phyloP scores from a whole-genome alignment of 2,329 filamentous ascomycete species.

The Stylonectria norvegica region DNA sequence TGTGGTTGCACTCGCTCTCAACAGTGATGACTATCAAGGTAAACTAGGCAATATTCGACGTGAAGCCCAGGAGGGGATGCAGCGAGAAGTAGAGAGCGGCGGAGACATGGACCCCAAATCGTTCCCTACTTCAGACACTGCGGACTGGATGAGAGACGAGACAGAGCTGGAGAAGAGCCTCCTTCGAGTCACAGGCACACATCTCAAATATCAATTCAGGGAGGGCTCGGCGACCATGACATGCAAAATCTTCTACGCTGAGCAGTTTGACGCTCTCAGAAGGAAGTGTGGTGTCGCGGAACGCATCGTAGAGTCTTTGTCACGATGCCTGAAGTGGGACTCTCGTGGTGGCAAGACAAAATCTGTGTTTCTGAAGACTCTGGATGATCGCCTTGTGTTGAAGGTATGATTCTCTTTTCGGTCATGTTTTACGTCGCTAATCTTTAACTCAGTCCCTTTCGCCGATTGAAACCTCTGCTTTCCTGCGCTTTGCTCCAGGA shows the following conservation, averaged over 20 bases:
- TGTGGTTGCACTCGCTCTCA: conserved; percentile 87
- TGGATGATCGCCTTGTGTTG: conserved; percentile 90
- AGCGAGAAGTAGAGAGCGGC: conserved; percentile 34
- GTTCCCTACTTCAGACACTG: conserved; percentile 33
- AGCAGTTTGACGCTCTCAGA: conserved; percentile 93
- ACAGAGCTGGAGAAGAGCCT: conserved; percentile 81
- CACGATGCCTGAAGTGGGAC: conserved; percentile 95
- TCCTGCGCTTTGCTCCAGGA: conserved; percentile 90
- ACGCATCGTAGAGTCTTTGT: conserved; percentile 91
- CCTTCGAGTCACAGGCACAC: conserved; percentile 79
- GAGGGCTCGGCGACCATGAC: conserved; percentile 93
- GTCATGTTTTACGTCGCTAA: conserved; percentile 10
- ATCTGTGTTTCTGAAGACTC: conserved; percentile 92
- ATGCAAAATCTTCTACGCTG: conserved; percentile 98
- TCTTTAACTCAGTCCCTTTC: conserved; percentile 65
- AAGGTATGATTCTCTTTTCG: conserved; percentile 48
- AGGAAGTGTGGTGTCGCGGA: conserved; percentile 91
- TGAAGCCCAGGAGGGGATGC: conserved; percentile 43
- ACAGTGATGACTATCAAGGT: conserved; percentile 78
- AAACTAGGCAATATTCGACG: conserved; percentile 69
- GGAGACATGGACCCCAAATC: conserved; percentile 29
- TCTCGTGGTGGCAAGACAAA: conserved; percentile 98
- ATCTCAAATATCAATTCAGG: conserved; percentile 93
- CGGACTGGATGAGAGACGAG: conserved; percentile 51
- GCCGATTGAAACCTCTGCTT: conserved; percentile 87